Evolutionary conservation across 208 protist species (phyloP), one percentile per base, ranked within the genome.

Genomic region (Crithidia sp.): DNA sequence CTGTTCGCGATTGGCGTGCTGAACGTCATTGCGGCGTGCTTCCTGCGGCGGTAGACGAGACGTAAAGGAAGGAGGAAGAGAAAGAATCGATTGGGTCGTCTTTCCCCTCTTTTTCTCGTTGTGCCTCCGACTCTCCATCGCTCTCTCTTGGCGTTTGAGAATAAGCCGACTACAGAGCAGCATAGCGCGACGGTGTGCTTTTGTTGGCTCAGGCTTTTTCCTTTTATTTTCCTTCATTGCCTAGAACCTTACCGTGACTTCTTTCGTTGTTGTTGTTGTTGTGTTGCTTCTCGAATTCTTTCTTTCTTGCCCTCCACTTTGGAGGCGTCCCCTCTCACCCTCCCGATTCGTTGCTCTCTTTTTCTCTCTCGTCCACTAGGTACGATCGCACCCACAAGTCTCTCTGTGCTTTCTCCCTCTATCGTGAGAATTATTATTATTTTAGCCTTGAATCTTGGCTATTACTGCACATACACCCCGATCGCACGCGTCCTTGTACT

Each of bases 1-100:
- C 75, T 90, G 39, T 72, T 95, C 43, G 82, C 76, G 0, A 44
- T 91, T 4, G 86, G 87, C 16, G 66, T 87, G 4, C n/a, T 91
- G 44, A 90, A 87, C 67, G 43, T 93, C 0, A n/a, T 79, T 28
- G 61, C 77, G 0, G 54, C 53, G n/a, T 89, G 80, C 67, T 61
- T 83, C 28, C 63, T 71, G 4, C 60, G 44, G 8, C 1, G 28
- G 2, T 67, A 57, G 40, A 9, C 2, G 4, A 9, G 39, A 7
- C 28, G 28, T 28, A 28, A 28, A 28, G 28, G 28, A 1, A 1
- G 28, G 28, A 28, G 1, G 28, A 28, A 28, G 28, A 28, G 28
- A 1, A 28, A 28, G 28, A 28, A 28, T 28, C 28, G 28, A 28
- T 28, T 28, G 28, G 0, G 62, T 50, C 39, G 37, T 45, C 45